These are phyloP conservation scores for Ramaria rubella DNA, from an alignment of 768 basidiomycete species.

Conservation along the genomic window DNA sequence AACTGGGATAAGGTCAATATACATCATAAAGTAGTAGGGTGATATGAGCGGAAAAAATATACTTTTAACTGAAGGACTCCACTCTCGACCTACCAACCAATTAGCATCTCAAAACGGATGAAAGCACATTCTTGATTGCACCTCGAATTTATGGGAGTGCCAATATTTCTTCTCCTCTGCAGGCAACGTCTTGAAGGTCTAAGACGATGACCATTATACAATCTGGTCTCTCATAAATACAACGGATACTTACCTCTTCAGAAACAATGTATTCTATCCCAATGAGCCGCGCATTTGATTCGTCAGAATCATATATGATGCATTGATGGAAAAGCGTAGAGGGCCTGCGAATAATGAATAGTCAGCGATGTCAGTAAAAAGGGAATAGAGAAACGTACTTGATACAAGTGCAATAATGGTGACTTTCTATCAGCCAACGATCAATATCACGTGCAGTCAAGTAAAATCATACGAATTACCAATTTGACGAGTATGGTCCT, in stretches of 20 bases:
- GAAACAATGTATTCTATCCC: conserved; percentile 49
- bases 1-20: background rate
- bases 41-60: conserved; percentile 20
- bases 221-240: background rate
- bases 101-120: background rate
- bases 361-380: background rate
- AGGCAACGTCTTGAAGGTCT: conserved; percentile 35
- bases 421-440: conserved; percentile 23
- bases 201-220: background rate
- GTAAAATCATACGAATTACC: background rate
- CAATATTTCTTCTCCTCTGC: conserved; percentile 44
- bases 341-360: background rate
- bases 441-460: background rate
- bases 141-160: conserved; percentile 49
- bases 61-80: conserved; percentile 28
- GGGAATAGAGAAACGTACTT: conserved; percentile 1
- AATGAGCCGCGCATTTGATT: conserved; percentile 40
- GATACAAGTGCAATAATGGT: conserved; percentile 38
- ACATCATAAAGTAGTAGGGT: background rate
- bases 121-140: conserved; percentile 15
- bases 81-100: conserved; percentile 25
- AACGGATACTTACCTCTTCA: conserved; percentile 25
- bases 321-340: conserved; percentile 36
- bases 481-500: conserved; percentile 30
- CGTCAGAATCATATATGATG: conserved; percentile 39